Evolutionary conservation across 345 rosid species (phyloP), one percentile per base, ranked within the genome.

Genomic region (Moricandia moricandioides): DNA sequence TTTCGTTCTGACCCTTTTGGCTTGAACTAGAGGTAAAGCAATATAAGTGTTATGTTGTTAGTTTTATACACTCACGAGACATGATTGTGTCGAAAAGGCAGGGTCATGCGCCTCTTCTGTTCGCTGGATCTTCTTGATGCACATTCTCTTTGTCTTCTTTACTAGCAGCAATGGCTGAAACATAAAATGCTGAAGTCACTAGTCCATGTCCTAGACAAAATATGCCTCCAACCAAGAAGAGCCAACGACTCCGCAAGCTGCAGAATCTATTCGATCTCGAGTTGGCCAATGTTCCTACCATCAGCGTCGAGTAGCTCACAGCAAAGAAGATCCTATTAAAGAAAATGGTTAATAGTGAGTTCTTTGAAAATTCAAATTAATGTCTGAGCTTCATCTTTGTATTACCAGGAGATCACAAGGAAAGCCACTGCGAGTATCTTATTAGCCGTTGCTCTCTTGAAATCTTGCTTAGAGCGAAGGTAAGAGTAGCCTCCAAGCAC

Each of bases 371-470:
- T 14, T 13, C 3, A 0, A 27, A 37, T 0, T 12, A 13, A 27
- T 60, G 81, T 75, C 88, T n/a, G 84, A 89, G 6, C 6, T 17
- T 72, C 8, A 3, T 65, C 54, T 51, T 30, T 26, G 51, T 47
- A 2, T 49, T 86, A 93, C 98, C 98, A 94, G 7, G 97, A 85
- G 77, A 91, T 82, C 69, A 89, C 64, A 75, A 87, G 86, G 69
- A 96, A 91, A 65, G 88, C 85, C 1, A 87, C 82, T 0, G 98
- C 91, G 6, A 91, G 72, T 76, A 87, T 92, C 81, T 78, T 91
- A 73, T 91, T 89, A 2, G 96, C 83, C 0, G 96, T 70, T 8
- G 88, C 84, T 26, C 73, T 74, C 0, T 80, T 73, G 24, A 80
- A 69, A 12, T 89, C 96, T 21, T 70, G 78, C 71, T 60, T 87